Base-by-base conservation (phyloP, 495 filamentous ascomycete genomes). In the Daldinia concentrica region DNA sequence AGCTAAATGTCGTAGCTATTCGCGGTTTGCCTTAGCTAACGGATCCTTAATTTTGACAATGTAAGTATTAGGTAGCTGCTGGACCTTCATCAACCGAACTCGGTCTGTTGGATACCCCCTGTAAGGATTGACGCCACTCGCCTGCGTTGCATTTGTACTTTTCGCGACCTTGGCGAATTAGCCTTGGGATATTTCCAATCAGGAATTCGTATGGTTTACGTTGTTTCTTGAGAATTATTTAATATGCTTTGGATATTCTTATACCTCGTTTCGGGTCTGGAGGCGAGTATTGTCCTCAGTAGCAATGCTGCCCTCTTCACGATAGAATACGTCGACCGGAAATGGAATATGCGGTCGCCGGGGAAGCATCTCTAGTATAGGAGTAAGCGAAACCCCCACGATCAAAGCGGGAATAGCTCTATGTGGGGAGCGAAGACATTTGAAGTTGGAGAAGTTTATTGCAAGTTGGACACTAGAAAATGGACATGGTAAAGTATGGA, bases 1-100 rank as follows among this genome's bases (percentile, higher is more conserved):
- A 39, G 17, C 19, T 65, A 57, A 29, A 48, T 4, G 24, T 67
- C 19, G 70, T 62, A 60, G 61, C 48, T 62, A 68, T 73, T 65
- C 70, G 61, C 48, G 65, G 60, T 37, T 61, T 29, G 58, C 27
- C 43, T 55, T 68, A 68, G 65, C 24, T 54, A 56, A 73, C 68
- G 70, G 70, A 64, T 61, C 70, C 61, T 24, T 51, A 37, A 39
- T 66, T 72, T 60, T 58, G 36, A 68, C 60, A 64, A 68, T 72
- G 64, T 67, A 68, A 68, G 45, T 61, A 64, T 68, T 72, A 68
- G 55, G 64, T 68, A 72, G 64, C 45, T 56, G 3, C 54, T 61
- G 8, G 48, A 56, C 24, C 29, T 64, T 61, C 45, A 12, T 64
- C 55, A 67, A 55, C 55, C 69, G 69, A 68, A 60, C 64, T 72